These are phyloP conservation scores for Calonectria crousiana DNA, from an alignment of 2,329 filamentous ascomycete species.

Conservation along the genomic window DNA sequence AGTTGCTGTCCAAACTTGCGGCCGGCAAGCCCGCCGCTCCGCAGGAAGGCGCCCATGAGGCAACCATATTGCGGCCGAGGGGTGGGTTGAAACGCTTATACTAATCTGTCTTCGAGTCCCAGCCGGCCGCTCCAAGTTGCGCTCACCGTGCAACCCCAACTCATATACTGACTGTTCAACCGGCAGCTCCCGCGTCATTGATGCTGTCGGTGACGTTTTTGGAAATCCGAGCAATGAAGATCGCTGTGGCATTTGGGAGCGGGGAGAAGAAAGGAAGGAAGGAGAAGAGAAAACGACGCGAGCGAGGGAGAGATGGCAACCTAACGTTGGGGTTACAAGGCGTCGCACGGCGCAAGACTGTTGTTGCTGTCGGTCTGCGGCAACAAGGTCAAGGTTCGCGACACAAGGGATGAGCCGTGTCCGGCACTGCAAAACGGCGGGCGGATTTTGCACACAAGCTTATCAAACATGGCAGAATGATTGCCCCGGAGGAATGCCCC, in stretches of 20 bases:
- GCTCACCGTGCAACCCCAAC: not conserved
- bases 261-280: not conserved
- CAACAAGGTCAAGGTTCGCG: not conserved
- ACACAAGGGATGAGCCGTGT: not conserved
- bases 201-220: not conserved
- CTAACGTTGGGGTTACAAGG: not conserved
- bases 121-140: not conserved
- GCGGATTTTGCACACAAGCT: not conserved
- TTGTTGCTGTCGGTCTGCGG: not conserved
- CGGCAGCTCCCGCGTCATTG: not conserved
- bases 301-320: not conserved
- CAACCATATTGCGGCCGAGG: not conserved
- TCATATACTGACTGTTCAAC: not conserved
- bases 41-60: conserved; percentile 9
- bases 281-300: not conserved
- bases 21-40: not conserved
- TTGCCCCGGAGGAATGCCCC: not conserved
- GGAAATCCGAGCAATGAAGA: not conserved
- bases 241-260: not conserved
- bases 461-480: not conserved
- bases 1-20: not conserved
- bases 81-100: conserved; percentile 13
- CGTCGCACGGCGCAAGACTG: not conserved
- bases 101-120: not conserved
- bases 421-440: not conserved